phyloP scores from a whole-genome alignment of 2,329 filamentous ascomycete genomes.

The Aspergillus latus region DNA sequence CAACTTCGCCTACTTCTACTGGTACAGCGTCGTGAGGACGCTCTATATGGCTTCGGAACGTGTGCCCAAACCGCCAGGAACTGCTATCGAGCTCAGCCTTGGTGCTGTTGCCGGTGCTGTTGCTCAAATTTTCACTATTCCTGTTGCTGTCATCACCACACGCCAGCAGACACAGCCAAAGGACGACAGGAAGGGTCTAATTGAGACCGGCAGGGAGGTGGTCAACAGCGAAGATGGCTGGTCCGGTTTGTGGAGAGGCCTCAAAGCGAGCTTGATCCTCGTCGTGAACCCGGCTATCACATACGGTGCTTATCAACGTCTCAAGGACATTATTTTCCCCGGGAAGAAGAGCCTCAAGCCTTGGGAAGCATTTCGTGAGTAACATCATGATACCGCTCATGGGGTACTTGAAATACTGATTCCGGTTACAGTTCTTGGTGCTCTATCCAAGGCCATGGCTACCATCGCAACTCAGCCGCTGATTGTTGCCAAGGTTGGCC shows the following conservation, averaged over 20 bases:
- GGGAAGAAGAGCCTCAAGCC: constrained; percentile 73
- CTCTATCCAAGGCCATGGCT: constrained; percentile 87
- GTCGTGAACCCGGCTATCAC: constrained; percentile 97
- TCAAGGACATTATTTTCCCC: constrained; percentile 75
- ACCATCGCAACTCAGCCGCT: constrained; percentile 91
- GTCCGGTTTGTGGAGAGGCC: constrained; percentile 84
- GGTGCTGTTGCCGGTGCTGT: constrained; percentile 86
- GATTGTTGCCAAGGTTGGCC: constrained; percentile 94
- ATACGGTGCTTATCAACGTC: constrained; percentile 90
- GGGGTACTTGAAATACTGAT: constrained; percentile 16
- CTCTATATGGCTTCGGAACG: constrained; percentile 67
- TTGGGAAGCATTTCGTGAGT: constrained; percentile 88
- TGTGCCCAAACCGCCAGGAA: constrained; percentile 67
- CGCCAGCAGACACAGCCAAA: constrained; percentile 91
- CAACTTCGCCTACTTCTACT: constrained; percentile 99
- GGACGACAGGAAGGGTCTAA: constrained; percentile 76
- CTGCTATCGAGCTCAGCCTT: constrained; percentile 75
- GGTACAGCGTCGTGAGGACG: constrained; percentile 86
- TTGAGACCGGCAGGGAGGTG: constrained; percentile 87
- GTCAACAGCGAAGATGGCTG: constrained; percentile 87
- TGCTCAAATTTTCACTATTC: constrained; percentile 94
- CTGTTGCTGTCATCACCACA: constrained; percentile 91
- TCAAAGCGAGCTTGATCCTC: constrained; percentile 93
- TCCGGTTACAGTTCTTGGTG: constrained; percentile 69
- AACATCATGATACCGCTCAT: neutral